Base-by-base conservation (phyloP, 2,329 filamentous ascomycete species). In the Diaporthe citrichinensis region DNA sequence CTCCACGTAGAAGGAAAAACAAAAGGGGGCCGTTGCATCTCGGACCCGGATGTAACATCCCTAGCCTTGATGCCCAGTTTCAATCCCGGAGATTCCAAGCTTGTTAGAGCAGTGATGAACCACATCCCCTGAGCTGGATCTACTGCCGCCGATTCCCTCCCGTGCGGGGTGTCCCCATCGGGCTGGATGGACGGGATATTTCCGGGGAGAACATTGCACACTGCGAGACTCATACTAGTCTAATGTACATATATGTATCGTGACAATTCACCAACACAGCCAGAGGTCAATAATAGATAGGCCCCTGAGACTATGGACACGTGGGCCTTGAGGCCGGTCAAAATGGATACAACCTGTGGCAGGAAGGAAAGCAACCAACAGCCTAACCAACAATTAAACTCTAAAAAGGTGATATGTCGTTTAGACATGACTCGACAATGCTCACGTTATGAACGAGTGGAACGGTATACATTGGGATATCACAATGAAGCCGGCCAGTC, bases 31-130 rank as follows among this genome's bases (percentile, higher is more conserved):
- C 8, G 44, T 39, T 68, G 46, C 31, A 39, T 20, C 8, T 41
- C n/a, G 46, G 65, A 53, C 20, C 65, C 46, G 65, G 49, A 68
- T 69, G 65, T 15, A 55, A 69, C 65, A 2, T 69, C 49, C n/a
- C n/a, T 3, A 9, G 14, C 2, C 14, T n/a, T 55, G 34, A 23
- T 53, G 20, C 31, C 65, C 65, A 39, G 34, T 39, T 23, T 28
- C 44, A 39, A 28, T 12, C 62, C 31, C 15, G 31, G 23, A 8
- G 46, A 10, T n/a, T 1, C 34, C 28, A 2, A 67, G 17, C 28
- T n/a, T 8, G 31, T 20, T 58, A 31, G 28, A 44, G 20, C 9
- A 51, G 28, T 41, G 65, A 25, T 41, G 20, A 17, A 49, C 46
- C 44, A 53, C 46, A 15, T 28, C 62, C 62, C 62, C 46, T 53